These are phyloP conservation scores for Serendipita sp. DNA, from an alignment of 768 basidiomycete species.

Conservation along the genomic window DNA sequence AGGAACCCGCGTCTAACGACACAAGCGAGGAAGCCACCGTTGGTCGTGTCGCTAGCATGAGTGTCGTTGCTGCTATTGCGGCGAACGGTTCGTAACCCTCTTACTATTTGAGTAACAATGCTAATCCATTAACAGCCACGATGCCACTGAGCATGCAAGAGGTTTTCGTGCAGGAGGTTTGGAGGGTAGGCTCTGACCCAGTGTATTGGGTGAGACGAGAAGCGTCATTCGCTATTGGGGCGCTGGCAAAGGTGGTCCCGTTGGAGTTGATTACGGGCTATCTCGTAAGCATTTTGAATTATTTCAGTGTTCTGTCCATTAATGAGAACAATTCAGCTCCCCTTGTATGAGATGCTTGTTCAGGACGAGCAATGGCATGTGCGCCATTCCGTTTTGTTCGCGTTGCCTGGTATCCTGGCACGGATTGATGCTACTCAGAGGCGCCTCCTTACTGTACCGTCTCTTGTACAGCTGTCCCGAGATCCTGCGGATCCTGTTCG, in stretches of 20 bases:
- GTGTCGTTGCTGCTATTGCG: conserved; percentile 74
- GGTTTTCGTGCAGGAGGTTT: conserved; percentile 61
- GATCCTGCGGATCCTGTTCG: conserved; percentile 59
- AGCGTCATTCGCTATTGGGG: conserved; percentile 76
- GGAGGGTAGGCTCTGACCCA: conserved; percentile 45
- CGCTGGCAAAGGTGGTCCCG: conserved; percentile 77
- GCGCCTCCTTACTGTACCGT: conserved; percentile 47
- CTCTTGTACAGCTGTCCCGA: conserved; percentile 41
- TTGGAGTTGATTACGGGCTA: conserved; percentile 48
- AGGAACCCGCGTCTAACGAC: conserved; percentile 19
- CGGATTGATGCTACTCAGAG: conserved; percentile 45
- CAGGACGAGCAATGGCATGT: conserved; percentile 66
- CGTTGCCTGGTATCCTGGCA: conserved; percentile 63
- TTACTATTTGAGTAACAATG: background rate
- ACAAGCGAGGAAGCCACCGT: conserved; percentile 60
- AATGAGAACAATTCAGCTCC: conserved; percentile 37
- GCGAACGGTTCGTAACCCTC: conserved; percentile 45
- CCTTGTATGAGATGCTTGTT: conserved; percentile 56
- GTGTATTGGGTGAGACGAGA: conserved; percentile 72
- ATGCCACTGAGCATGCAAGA: conserved; percentile 26
- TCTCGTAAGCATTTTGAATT: conserved; percentile 32
- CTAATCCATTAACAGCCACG: background rate
- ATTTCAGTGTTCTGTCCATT: background rate
- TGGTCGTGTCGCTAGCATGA: conserved; percentile 84
- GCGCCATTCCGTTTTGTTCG: conserved; percentile 73